Evolutionary conservation across 1,139 yeast genomes (phyloP).

Genomic region (Geotrichum phurueaensis): DNA sequence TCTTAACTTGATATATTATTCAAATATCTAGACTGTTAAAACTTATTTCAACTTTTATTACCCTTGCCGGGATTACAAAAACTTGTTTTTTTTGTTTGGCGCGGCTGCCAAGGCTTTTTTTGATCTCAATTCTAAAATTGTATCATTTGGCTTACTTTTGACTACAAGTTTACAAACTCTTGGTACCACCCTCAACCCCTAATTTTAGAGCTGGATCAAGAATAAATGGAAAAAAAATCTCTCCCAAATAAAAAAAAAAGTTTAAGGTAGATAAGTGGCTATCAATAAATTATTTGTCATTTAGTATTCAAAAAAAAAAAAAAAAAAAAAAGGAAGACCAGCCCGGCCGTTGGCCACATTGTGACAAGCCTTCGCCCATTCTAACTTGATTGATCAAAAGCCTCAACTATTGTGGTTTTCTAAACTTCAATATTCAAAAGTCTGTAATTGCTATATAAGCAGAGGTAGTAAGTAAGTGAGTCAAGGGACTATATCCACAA

Average conservation of each 20-base stretch:
- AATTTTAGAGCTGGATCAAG: not conserved
- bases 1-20: too few species aligned
- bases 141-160: not conserved
- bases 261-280: not conserved
- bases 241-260: not conserved
- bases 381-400: not conserved
- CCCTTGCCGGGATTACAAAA: too few species aligned
- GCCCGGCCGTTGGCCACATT: not conserved
- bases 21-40: too few species aligned
- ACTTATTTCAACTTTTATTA: too few species aligned
- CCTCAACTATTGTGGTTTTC: not conserved
- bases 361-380: not conserved
- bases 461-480: not conserved
- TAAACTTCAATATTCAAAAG: not conserved
- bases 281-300: not conserved
- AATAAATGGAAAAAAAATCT: not conserved
- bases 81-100: not conserved
- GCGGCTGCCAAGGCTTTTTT: not conserved
- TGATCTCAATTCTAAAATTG: not conserved
- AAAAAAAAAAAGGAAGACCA: not conserved
- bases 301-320: too few species aligned
- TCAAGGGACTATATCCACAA: too few species aligned
- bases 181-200: not conserved
- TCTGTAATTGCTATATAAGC: not conserved
- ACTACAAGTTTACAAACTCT: not conserved